Base-by-base conservation (phyloP, 208 protist genomes). In the Borovskyia barvae region DNA sequence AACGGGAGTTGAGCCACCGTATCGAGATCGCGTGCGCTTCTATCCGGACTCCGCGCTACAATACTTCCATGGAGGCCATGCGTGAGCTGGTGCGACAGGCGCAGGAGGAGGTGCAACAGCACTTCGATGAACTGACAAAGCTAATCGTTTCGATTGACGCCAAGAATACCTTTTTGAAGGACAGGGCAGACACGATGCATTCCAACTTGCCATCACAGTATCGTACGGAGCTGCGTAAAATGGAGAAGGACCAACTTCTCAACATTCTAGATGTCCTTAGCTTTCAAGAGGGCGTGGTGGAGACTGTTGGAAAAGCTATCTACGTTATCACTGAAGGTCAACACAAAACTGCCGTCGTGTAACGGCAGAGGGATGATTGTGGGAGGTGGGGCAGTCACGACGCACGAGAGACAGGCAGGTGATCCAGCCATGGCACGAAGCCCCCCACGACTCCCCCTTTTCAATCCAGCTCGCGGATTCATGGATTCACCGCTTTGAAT, bases 231-330 rank as follows among this genome's bases (percentile, higher is more conserved):
- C 66, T 94, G 70, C 75, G 77, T 1, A 75, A 75, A 45, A 46
- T 91, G 48, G 69, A 86, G n/a, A 80, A 86, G 30, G 87, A 94
- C 39, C 72, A 75, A 37, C 52, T 94, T 53, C 62, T 94, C 17
- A 94, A 92, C 52, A 29, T 94, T 11, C 51, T 94, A 5, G 87
- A 94, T 50, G 81, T 94, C 39, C 70, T 94, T 0, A 88, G 79
- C 45, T 94, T 90, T 33, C 76, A 92, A 46, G 82, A 90, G 12
- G 69, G 75, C 2, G 84, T 90, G 28, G 75, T 92, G 25, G 80
- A 89, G 29, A 88, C 77, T 3, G 75, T 91, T 0, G 87, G 87
- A 41, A 87, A 88, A 67, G 79, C 83, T 0, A 74, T 94, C n/a
- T 90, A 85, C 50, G 75, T 87, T 11, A 59, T 88, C 19, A 65